Evolutionary conservation across 139 green algal genomes (phyloP).

Genomic region (Tetratostichococcus sp.): DNA sequence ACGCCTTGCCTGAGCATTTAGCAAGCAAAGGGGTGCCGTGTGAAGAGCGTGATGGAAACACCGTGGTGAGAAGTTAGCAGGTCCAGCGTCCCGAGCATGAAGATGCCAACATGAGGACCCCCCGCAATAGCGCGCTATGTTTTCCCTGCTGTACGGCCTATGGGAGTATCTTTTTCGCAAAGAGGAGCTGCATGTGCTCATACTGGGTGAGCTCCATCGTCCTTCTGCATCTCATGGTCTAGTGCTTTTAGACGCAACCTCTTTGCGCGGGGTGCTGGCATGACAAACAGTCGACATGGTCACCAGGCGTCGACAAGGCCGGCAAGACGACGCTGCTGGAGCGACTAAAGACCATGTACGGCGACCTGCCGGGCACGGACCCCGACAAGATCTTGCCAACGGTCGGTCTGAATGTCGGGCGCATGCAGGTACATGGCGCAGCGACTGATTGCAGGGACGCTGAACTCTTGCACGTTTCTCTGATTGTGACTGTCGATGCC

Average conservation of each 20-base stretch:
- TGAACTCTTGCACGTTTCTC: not conserved
- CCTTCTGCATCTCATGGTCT: not conserved
- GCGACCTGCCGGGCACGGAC: conserved; percentile 61
- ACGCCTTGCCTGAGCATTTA: too few relatives aligned
- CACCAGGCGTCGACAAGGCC: conserved; percentile 82
- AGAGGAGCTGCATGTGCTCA: conserved; percentile 87
- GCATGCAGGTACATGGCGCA: conserved; percentile 49
- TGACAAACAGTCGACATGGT: too few relatives aligned
- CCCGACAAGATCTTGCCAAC: conserved; percentile 87
- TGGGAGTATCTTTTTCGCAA: conserved; percentile 77
- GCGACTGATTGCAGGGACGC: not conserved
- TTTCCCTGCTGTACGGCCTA: conserved; percentile 76
- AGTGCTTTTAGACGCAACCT: too few relatives aligned
- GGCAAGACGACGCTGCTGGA: conserved; percentile 92
- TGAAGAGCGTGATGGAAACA: too few relatives aligned
- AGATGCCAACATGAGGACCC: too few relatives aligned
- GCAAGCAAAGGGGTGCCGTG: too few relatives aligned
- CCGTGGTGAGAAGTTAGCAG: too few relatives aligned
- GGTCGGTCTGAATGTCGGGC: conserved; percentile 89
- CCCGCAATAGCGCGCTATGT: conserved; percentile 55
- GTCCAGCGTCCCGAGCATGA: too few relatives aligned
- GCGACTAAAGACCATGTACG: conserved; percentile 81
- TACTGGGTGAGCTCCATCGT: conserved; percentile 39
- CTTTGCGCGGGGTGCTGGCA: too few relatives aligned
- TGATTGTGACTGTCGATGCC: too few relatives aligned